These are phyloP conservation scores for Diaporthe ilicicola DNA, from an alignment of 2,329 filamentous ascomycete genomes.

Conservation along the genomic window DNA sequence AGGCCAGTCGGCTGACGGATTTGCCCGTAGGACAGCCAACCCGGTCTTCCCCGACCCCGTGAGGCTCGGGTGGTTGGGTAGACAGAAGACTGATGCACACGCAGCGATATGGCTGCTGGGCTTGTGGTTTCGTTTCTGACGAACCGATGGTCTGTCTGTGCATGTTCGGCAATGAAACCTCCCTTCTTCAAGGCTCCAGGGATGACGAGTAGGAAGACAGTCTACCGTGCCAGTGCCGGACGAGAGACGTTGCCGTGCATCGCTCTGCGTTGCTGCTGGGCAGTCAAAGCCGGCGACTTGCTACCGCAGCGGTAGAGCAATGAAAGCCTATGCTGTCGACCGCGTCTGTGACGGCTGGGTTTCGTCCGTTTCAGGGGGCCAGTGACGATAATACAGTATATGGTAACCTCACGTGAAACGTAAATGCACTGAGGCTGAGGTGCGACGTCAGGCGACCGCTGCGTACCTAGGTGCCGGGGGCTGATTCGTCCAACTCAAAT, in stretches of 20 bases:
- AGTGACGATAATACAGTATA: background rate
- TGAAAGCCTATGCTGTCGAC: too few species aligned
- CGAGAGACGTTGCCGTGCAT: background rate
- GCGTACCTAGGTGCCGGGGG: background rate
- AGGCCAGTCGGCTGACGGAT: background rate
- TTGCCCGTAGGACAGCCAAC: background rate
- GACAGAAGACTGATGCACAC: too few species aligned
- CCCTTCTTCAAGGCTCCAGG: background rate
- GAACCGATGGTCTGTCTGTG: too few species aligned
- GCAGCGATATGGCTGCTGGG: too few species aligned
- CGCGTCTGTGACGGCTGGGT: too few species aligned
- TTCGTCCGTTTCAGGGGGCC: background rate
- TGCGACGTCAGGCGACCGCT: slow-evolving; percentile 10
- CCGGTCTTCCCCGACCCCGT: background rate
- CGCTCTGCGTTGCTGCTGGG: background rate
- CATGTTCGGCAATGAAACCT: too few species aligned
- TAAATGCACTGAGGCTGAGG: slow-evolving; percentile 1
- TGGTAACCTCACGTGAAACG: background rate
- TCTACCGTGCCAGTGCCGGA: background rate
- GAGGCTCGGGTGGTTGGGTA: background rate
- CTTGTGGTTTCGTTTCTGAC: too few species aligned
- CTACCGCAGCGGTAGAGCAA: too few species aligned
- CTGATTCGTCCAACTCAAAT: background rate
- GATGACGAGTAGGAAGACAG: too few species aligned
- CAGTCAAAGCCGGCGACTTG: too few species aligned